phyloP scores from a whole-genome alignment of 208 protist species.

The Leishmania tarentolae region DNA sequence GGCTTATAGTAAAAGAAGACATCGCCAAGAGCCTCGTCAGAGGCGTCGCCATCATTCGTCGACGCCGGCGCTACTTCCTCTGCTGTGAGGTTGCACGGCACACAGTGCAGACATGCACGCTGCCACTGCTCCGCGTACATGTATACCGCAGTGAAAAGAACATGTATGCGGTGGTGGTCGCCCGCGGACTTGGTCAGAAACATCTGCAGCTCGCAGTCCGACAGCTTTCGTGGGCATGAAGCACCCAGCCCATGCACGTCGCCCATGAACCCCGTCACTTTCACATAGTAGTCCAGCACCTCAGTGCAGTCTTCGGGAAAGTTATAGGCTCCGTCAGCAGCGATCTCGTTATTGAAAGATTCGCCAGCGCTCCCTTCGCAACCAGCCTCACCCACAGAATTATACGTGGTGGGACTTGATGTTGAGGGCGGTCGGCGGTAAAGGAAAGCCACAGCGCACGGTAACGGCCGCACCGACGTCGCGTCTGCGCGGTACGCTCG shows the following conservation, averaged over 20 bases:
- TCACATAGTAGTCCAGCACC: slow-evolving; percentile 52
- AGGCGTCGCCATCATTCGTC: background rate
- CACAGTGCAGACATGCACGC: slow-evolving; percentile 44
- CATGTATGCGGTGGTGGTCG: slow-evolving; percentile 68
- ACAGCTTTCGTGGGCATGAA: slow-evolving; percentile 21
- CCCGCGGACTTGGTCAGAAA: slow-evolving; percentile 76
- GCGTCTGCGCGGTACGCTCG: slow-evolving; percentile 23
- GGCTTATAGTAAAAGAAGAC: slow-evolving; percentile 25
- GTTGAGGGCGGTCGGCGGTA: slow-evolving; percentile 24
- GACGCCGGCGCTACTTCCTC: background rate
- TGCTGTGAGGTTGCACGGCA: slow-evolving; percentile 21
- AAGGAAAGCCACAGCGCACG: slow-evolving; percentile 67
- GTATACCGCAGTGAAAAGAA: slow-evolving; percentile 58
- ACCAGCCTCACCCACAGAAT: background rate
- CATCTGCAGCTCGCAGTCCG: slow-evolving; percentile 59
- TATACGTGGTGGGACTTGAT: background rate
- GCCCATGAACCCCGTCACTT: slow-evolving; percentile 45
- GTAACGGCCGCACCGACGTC: slow-evolving; percentile 40
- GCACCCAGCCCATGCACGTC: slow-evolving; percentile 31
- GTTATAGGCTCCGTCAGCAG: background rate
- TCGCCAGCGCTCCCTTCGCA: background rate
- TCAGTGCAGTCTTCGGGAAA: slow-evolving; percentile 40
- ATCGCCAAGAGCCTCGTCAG: slow-evolving; percentile 1
- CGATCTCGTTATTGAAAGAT: background rate
- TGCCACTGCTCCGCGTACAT: slow-evolving; percentile 61